Conservation (phyloP, 768 basidiomycete species). For the Boletales sp. region DNA sequence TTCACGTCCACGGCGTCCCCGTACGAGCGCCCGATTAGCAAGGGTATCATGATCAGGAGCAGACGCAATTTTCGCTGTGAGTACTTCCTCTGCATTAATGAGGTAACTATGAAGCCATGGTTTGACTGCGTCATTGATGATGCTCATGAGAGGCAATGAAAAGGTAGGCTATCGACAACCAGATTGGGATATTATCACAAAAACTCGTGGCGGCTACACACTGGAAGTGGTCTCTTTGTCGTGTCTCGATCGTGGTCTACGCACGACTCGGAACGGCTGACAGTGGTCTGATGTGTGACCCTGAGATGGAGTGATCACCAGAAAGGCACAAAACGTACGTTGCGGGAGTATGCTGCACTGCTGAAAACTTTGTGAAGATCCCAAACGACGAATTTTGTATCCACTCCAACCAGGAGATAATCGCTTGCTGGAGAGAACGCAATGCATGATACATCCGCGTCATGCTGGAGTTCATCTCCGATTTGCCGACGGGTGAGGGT, state of each 20-base stretch:
- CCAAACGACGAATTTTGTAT: slow-evolving; percentile 13
- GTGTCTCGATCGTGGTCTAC: slow-evolving; percentile 1
- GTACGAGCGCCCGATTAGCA: slow-evolving; percentile 15
- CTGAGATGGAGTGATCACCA: background rate
- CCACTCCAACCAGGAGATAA: slow-evolving; percentile 1
- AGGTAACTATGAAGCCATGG: slow-evolving; percentile 16
- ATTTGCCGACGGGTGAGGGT: slow-evolving; percentile 8
- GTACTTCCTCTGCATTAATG: slow-evolving; percentile 3
- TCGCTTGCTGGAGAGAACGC: slow-evolving; percentile 10
- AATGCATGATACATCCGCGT: slow-evolving; percentile 9
- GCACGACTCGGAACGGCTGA: slow-evolving; percentile 1
- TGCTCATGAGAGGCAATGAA: slow-evolving; percentile 14
- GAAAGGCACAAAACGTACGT: background rate
- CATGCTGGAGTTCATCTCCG: slow-evolving; percentile 5
- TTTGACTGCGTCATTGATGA: slow-evolving; percentile 14
- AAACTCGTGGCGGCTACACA: background rate
- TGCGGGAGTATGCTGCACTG: background rate
- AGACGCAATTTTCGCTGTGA: slow-evolving; percentile 7
- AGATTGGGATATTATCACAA: background rate
- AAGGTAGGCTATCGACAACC: slow-evolving; percentile 2
- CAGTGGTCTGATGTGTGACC: background rate
- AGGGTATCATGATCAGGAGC: slow-evolving; percentile 1
- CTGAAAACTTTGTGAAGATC: slow-evolving; percentile 3
- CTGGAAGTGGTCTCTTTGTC: background rate
- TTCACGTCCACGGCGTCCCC: slow-evolving; percentile 2